These are phyloP conservation scores for Macrophomina pseudophaseolina DNA, from an alignment of 2,329 filamentous ascomycete species.

Conservation along the genomic window DNA sequence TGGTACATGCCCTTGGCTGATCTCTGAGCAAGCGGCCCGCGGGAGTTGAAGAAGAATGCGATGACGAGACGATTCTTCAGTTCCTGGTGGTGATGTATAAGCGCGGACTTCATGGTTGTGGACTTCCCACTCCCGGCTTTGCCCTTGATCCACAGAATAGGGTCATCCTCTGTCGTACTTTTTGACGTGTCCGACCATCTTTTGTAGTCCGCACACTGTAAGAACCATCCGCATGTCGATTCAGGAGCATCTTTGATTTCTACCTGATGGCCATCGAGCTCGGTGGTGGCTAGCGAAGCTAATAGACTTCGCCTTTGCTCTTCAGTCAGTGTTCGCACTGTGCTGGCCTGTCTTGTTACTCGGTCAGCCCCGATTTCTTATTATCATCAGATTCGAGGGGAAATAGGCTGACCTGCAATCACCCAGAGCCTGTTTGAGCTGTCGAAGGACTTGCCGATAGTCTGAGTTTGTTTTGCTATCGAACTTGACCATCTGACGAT, in stretches of 20 bases:
- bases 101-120: conserved; percentile 46
- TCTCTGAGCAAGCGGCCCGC: conserved; percentile 33
- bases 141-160: conserved; percentile 56
- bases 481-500: neutral
- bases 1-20: conserved; percentile 35
- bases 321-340: neutral
- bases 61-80: conserved; percentile 21
- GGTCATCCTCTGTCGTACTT: conserved; percentile 39
- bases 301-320: conserved; percentile 32
- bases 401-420: neutral
- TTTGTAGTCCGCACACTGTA: conserved; percentile 40
- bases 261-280: conserved; percentile 46
- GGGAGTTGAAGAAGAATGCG: conserved; percentile 30
- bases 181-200: conserved; percentile 44
- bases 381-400: neutral
- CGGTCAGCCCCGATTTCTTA: neutral
- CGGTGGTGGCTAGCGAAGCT: conserved; percentile 44
- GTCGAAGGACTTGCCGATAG: neutral
- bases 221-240: conserved; percentile 51
- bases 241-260: conserved; percentile 46
- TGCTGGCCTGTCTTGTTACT: conserved; percentile 8
- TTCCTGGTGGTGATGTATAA: conserved; percentile 27
- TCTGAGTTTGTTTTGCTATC: neutral
- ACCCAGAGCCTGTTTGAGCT: neutral
- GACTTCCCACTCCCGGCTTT: conserved; percentile 56